A percentile compares a stretch with the other conserved stretches of the same genome.
phyloP scores from a whole-genome alignment of 768 basidiomycete genomes.

The Leccinum olivaceopallidum region DNA sequence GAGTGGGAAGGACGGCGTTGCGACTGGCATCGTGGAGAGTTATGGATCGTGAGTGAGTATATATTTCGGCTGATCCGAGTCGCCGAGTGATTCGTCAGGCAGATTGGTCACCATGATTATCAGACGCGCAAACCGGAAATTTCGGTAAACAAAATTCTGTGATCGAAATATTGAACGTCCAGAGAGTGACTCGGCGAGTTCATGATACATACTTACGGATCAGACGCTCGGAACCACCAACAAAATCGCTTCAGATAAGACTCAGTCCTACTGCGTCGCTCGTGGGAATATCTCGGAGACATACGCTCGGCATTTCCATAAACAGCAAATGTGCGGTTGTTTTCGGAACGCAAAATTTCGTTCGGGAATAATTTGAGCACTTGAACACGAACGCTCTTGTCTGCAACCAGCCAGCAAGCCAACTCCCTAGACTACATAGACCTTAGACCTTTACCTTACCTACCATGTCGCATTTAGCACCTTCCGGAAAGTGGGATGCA shows the following conservation, averaged over 20 bases:
- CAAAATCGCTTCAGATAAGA: too few relatives aligned
- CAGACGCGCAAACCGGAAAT: background rate
- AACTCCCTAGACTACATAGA: conserved; percentile 2
- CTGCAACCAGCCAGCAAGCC: background rate
- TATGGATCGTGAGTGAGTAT: background rate
- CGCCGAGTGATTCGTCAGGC: background rate
- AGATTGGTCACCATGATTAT: too few relatives aligned
- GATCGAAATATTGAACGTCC: too few relatives aligned
- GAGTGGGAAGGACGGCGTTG: background rate
- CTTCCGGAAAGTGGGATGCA: conserved; percentile 20
- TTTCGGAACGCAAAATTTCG: conserved; percentile 13
- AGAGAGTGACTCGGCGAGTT: too few relatives aligned
- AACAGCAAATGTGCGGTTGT: background rate
- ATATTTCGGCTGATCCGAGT: background rate
- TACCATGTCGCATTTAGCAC: conserved; percentile 17
- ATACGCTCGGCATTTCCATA: background rate
- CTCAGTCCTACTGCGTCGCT: background rate
- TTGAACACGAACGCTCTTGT: background rate
- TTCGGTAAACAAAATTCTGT: background rate
- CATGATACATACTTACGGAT: too few relatives aligned
- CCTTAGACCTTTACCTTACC: background rate
- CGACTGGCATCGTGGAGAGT: conserved; percentile 10
- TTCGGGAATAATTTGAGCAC: background rate
- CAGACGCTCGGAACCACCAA: too few relatives aligned
- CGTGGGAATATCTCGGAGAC: background rate